Conservation (phyloP, 352 stramenopile genomes). For the Pythium aristosporum region DNA sequence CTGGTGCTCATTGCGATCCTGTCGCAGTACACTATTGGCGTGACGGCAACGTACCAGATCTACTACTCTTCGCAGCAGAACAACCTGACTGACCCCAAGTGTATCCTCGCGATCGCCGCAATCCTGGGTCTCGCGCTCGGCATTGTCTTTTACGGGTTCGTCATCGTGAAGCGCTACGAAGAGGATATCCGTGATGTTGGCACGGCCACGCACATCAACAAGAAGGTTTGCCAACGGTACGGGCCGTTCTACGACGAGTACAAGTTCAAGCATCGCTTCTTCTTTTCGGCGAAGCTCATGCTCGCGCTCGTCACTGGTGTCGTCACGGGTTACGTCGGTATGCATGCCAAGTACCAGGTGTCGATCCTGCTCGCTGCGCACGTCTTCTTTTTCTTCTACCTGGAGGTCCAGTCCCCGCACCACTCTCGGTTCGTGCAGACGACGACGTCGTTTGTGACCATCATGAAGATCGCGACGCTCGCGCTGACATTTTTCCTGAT, state of each 20-base stretch:
- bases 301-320: constrained; percentile 36
- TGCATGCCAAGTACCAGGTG: constrained; percentile 31
- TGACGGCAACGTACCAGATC: constrained; percentile 84
- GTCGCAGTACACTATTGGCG: constrained; percentile 84
- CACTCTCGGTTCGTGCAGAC: constrained; percentile 39
- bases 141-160: constrained; percentile 77
- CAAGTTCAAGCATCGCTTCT: constrained; percentile 86
- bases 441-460: constrained; percentile 36
- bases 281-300: constrained; percentile 72
- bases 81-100: constrained; percentile 59
- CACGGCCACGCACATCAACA: constrained; percentile 75
- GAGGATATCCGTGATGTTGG: constrained; percentile 76
- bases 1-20: constrained; percentile 73
- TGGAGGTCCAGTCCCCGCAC: constrained; percentile 34
- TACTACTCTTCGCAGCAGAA: constrained; percentile 68
- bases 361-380: constrained; percentile 35
- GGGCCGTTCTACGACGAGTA: constrained; percentile 86
- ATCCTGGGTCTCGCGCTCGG: constrained; percentile 67
- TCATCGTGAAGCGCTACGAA: constrained; percentile 74
- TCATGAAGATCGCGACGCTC: constrained; percentile 42
- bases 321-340: constrained; percentile 32
- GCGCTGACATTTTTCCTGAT: constrained; percentile 43
- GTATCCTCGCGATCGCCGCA: constrained; percentile 52
- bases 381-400: constrained; percentile 43
- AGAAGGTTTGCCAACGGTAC: constrained; percentile 79